These are phyloP conservation scores for Magnaporthales sp. DNA, from an alignment of 2,329 filamentous ascomycete species.

Conservation along the genomic window DNA sequence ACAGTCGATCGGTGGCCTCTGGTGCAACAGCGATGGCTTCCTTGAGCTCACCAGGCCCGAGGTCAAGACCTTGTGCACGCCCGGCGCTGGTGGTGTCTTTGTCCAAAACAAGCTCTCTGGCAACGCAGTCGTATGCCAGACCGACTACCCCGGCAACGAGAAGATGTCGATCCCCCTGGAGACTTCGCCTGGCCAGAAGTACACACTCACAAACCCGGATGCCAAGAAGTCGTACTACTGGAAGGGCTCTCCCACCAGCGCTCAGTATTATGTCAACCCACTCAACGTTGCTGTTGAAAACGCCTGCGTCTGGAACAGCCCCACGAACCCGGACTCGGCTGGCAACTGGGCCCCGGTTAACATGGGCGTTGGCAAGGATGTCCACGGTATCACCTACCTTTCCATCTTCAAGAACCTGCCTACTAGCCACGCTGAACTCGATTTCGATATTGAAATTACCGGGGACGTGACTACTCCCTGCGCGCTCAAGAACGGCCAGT, in stretches of 20 bases:
- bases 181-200: slow-evolving; percentile 47
- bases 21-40: slow-evolving; percentile 65
- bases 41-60: slow-evolving; percentile 66
- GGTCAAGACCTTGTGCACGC: slow-evolving; percentile 65
- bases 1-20: slow-evolving; percentile 82
- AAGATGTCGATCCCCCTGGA: slow-evolving; percentile 73
- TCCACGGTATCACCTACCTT: slow-evolving; percentile 60
- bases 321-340: slow-evolving; percentile 37
- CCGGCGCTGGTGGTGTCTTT: slow-evolving; percentile 60
- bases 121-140: slow-evolving; percentile 75
- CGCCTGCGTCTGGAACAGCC: slow-evolving; percentile 68
- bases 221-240: slow-evolving; percentile 68
- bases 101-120: slow-evolving; percentile 66
- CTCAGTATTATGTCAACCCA: slow-evolving; percentile 96
- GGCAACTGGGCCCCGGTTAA: slow-evolving; percentile 88
- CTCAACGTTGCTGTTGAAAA: slow-evolving; percentile 56
- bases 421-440: slow-evolving; percentile 58
- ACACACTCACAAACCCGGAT: slow-evolving; percentile 67
- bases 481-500: slow-evolving; percentile 57
- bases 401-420: slow-evolving; percentile 80
- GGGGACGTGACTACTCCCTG: slow-evolving; percentile 55
- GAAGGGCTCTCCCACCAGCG: slow-evolving; percentile 66
- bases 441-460: slow-evolving; percentile 70
- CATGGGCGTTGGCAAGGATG: slow-evolving; percentile 68
- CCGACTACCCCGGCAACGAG: slow-evolving; percentile 92